Conservation (phyloP, 192 early-diverging fungal genomes). For the Coemansia sp. region DNA sequence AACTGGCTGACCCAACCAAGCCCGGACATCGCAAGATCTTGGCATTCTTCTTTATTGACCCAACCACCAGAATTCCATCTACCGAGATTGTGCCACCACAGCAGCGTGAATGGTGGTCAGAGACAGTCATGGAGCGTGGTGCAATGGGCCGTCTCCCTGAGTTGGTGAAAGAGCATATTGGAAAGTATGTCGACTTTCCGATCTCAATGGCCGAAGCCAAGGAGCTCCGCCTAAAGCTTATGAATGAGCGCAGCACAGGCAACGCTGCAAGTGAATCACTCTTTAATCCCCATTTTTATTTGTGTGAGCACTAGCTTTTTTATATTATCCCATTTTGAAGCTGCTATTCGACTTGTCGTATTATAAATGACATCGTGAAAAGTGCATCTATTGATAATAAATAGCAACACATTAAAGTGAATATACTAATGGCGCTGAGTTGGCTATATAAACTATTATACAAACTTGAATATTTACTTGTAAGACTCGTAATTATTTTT, state of each 20-base stretch:
- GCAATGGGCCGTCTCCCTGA: slow-evolving; percentile 17
- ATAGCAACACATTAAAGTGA: no score
- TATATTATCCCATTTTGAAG: no score
- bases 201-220: slow-evolving; percentile 53
- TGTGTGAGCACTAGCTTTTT: slow-evolving; percentile 35
- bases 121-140: slow-evolving; percentile 3
- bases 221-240: slow-evolving; percentile 43
- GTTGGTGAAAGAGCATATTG: slow-evolving; percentile 18
- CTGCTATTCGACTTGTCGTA: no score
- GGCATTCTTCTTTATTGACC: slow-evolving; percentile 71
- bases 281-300: slow-evolving; percentile 22
- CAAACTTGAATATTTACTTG: no score
- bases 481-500: no score
- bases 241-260: slow-evolving; percentile 47
- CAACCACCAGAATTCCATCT: slow-evolving; percentile 53
- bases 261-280: slow-evolving; percentile 4
- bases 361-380: no score
- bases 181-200: slow-evolving; percentile 22
- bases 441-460: no score
- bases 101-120: slow-evolving; percentile 55
- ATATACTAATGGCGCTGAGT: no score
- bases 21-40: slow-evolving; percentile 70
- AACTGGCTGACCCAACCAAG: slow-evolving; percentile 59
- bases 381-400: no score
- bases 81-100: slow-evolving; percentile 67